Percentiles rank a stretch among this genome's conserved stretches.
These are phyloP conservation scores for Trametes coccinea DNA, from an alignment of 768 basidiomycete species.

Conservation along the genomic window DNA sequence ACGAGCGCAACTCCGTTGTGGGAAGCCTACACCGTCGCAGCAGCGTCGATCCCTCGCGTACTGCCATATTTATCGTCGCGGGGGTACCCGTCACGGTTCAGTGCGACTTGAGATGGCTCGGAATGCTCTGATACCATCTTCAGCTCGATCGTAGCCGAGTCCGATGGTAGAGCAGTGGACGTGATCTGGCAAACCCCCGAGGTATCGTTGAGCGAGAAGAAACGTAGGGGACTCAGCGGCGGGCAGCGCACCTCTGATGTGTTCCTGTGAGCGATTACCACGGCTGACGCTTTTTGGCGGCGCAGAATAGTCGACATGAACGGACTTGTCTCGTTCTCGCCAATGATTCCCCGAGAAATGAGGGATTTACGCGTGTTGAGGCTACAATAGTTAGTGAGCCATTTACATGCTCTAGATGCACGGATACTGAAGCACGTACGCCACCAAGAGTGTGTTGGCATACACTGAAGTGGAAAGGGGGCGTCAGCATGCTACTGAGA, in stretches of 20 bases:
- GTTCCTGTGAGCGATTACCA: background rate
- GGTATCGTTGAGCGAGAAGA: background rate
- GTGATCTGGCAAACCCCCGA: background rate
- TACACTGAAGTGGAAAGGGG: background rate
- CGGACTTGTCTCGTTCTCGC: background rate
- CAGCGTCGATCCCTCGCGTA: too few relatives aligned
- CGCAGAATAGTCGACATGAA: background rate
- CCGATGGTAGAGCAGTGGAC: background rate
- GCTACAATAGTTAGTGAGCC: background rate
- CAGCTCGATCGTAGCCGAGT: background rate
- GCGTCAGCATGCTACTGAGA: background rate
- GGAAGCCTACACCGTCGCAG: too few relatives aligned
- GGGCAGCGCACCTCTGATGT: background rate
- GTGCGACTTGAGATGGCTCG: background rate
- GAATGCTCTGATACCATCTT: background rate
- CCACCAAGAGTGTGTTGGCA: constrained; percentile 5
- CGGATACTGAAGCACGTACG: background rate
- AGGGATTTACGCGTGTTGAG: constrained; percentile 9
- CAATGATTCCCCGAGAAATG: background rate
- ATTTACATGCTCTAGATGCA: too few relatives aligned
- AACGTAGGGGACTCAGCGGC: background rate
- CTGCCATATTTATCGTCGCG: too few relatives aligned
- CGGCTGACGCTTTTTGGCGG: background rate
- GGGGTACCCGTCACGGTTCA: background rate
- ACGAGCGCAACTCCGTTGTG: too few relatives aligned